Base-by-base conservation (phyloP, 441 rosid genomes). In the Sinapis alba region DNA sequence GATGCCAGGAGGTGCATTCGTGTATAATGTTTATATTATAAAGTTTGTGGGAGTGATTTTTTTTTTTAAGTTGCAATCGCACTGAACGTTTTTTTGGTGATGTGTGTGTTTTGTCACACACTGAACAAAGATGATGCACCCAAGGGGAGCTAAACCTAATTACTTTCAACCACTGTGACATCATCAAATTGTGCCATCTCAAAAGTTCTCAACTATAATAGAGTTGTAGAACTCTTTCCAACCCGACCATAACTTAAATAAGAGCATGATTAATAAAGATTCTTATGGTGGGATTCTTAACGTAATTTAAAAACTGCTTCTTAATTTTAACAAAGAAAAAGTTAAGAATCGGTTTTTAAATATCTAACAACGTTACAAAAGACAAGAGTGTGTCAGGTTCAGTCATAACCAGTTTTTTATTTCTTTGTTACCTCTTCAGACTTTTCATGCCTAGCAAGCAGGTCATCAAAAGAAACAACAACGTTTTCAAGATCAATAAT, bases 1-100 rank as follows among this genome's bases (percentile, higher is more conserved):
- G 26, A 32, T 23, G 62, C 27, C 47, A 32, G 6, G 61, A 32
- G 6, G 60, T 72, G 71, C 59, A 77, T 58, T 19, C 27, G 24
- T 43, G 3, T 43, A n/a, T 43, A 2, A 12, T 38, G 15, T 36
- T 12, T 12, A 41, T 41, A 36, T 41, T 47, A 7, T 2, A 47
- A 15, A 2, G 8, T 41, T 41, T 41, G 4, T 41, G 47, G 6
- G 4, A 41, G 16, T 4, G 15, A 1, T 41, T 43, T 4, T 43
- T 12, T 12, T 43, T 41, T 13, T 41, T 43, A 5, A n/a, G 51
- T 43, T 38, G 30, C 7, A 38, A 27, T 16, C 58, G 59, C 77
- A 57, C 47, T 63, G 1, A 43, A 34, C 41, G 3, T 15, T 38
- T 41, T 11, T 41, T 36, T 36, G 10, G 43, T 36, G 1, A 10